Evolutionary conservation across 176 grass and related monocot species (phyloP).

Genomic region (Musa schizocarpa): DNA sequence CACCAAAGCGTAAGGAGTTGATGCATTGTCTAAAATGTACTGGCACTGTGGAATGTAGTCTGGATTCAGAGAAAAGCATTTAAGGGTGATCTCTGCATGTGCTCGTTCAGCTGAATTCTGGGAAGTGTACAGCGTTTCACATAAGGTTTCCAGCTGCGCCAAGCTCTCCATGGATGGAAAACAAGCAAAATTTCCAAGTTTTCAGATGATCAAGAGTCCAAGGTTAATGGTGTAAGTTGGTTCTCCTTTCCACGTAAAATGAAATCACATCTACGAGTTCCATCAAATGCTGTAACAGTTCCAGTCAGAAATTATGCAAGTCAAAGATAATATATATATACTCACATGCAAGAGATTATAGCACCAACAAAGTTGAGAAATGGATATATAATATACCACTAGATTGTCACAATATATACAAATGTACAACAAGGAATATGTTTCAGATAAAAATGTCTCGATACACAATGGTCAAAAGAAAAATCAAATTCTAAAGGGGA

Average conservation of each 20-base stretch:
- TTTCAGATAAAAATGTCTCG: constrained; percentile 25
- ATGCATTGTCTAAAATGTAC: constrained; percentile 99
- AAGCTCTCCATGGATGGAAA: constrained; percentile 86
- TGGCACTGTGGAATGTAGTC: constrained; percentile 98
- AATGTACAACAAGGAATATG: constrained; percentile 57
- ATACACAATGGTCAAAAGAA: constrained; percentile 37
- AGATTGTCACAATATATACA: constrained; percentile 84
- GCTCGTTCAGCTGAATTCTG: constrained; percentile 88
- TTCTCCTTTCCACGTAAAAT: constrained; percentile 39
- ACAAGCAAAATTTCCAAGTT: constrained; percentile 44
- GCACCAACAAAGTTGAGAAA: constrained; percentile 54
- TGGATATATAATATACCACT: constrained; percentile 69
- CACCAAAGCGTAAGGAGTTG: constrained; percentile 95
- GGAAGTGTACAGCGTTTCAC: constrained; percentile 98
- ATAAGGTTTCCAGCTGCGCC: constrained; percentile 93
- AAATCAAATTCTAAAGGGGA: constrained; percentile 37
- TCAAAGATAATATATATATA: constrained; percentile 36
- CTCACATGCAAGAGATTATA: constrained; percentile 40
- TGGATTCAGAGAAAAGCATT: constrained; percentile 97
- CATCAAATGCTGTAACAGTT: constrained; percentile 52
- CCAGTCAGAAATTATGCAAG: constrained; percentile 7
- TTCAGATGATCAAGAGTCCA: constrained; percentile 57
- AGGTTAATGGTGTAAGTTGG: constrained; percentile 29
- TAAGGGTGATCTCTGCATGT: constrained; percentile 88
- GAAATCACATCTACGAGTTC: constrained; percentile 67